Percentiles rank a stretch among this genome's conserved stretches.
These are phyloP conservation scores for Sphaerulina populicola DNA, from an alignment of 2,329 filamentous ascomycete genomes.

Conservation along the genomic window DNA sequence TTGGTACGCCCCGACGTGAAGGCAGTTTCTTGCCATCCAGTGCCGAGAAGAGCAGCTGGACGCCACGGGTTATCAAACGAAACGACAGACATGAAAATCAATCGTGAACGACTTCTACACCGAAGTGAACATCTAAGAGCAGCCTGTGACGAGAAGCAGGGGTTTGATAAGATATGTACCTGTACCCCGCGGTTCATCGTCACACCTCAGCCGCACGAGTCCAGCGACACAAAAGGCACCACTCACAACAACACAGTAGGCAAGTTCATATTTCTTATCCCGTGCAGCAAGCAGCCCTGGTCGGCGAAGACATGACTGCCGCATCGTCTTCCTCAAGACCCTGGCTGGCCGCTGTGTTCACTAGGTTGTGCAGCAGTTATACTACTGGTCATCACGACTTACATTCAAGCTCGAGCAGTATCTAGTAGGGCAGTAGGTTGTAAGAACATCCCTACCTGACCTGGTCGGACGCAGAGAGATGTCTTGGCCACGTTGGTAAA, in stretches of 20 bases:
- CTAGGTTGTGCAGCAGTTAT: background rate
- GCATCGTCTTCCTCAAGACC: background rate
- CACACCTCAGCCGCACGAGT: background rate
- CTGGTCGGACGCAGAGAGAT: background rate
- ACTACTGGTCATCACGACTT: background rate
- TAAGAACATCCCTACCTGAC: background rate
- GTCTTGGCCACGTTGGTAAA: background rate
- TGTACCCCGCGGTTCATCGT: constrained; percentile 1
- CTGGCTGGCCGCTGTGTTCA: background rate
- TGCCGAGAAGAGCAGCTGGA: constrained; percentile 13
- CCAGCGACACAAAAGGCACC: background rate
- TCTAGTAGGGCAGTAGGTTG: too few relatives aligned
- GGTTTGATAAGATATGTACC: background rate
- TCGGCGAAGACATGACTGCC: background rate
- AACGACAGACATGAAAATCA: constrained; percentile 11
- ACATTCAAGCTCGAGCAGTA: background rate
- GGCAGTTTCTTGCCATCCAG: constrained; percentile 16
- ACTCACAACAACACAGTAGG: background rate
- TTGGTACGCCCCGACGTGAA: constrained; percentile 38
- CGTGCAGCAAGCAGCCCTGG: background rate
- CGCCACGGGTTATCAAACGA: constrained; percentile 17
- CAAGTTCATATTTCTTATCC: background rate
- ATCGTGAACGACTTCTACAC: background rate
- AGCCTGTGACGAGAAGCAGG: background rate
- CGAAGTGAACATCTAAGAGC: background rate